Percentiles rank a stretch among this genome's conserved stretches.
Conservation (phyloP, 2,329 filamentous ascomycete species). For the Plenodomus tracheiphilus region DNA sequence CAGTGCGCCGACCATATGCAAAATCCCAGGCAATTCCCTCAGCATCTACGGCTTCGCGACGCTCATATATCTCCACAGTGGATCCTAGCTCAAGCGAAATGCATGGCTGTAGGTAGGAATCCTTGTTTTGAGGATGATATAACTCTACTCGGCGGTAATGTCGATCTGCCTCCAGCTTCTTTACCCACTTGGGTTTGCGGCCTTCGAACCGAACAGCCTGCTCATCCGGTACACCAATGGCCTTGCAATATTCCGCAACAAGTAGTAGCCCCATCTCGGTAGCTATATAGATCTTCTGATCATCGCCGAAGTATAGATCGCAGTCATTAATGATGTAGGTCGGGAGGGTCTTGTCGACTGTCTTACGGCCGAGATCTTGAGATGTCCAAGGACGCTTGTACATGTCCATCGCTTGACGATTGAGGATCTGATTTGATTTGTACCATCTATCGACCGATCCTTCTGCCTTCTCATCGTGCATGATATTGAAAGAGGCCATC, state of each 20-base stretch:
- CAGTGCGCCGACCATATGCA: constrained; percentile 1
- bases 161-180: background rate
- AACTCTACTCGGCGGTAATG: constrained; percentile 1
- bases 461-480: background rate
- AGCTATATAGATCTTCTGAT: constrained; percentile 17
- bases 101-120: background rate
- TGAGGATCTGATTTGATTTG: background rate
- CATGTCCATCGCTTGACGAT: background rate
- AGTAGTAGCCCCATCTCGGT: constrained; percentile 19
- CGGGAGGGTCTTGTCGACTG: background rate
- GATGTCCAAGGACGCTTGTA: background rate
- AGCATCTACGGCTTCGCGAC: background rate
- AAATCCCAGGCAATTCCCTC: background rate
- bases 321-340: constrained; percentile 12
- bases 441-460: background rate
- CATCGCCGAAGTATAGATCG: constrained; percentile 20
- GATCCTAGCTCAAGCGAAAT: background rate
- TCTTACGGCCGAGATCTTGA: constrained; percentile 11
- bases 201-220: constrained; percentile 23
- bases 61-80: background rate
- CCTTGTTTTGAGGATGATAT: background rate
- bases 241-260: constrained; percentile 16
- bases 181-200: constrained; percentile 17
- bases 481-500: background rate
- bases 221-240: constrained; percentile 16